Evolutionary conservation across 2,329 filamentous ascomycete genomes (phyloP), one percentile per base, ranked within the genome.

Genomic region (Neonectria sp.): DNA sequence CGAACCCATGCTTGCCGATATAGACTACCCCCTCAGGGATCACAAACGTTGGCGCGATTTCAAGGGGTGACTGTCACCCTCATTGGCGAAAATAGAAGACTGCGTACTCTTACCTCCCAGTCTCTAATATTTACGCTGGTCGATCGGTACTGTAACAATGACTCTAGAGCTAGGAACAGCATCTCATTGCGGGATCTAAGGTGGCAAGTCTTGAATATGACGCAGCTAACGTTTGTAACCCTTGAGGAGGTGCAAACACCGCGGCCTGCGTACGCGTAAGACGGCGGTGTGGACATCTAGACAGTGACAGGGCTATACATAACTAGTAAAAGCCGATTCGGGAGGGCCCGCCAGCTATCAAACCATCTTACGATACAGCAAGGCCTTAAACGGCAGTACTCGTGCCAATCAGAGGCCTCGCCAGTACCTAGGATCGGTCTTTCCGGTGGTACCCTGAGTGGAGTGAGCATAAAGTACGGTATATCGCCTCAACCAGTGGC

Each of bases 341-440:
- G 37, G 33, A 61, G 7, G 21, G 13, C 27, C 59, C 49, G 13
- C 25, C 55, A 12, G 55, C n/a, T 37, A 43, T 55, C 5, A 11
- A 46, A 35, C 21, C 24, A 53, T 31, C 31, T 9, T 24, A 31
- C 25, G 24, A 52, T 17, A 31, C 21, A 12, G 15, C 31, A 12
- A 49, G 7, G 49, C 59, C 27, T 27, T 33, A 31, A 35, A 29
- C 7, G 3, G 25, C 13, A 15, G 27, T 17, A 12, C 37, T 33
- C 13, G 4, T 55, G 49, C 51, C 59, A 55, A 33, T 62, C 3
- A 48, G 17, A 27, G 48, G 15, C 35, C 27, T 35, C 51, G 40
- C 15, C 59, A 29, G 27, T 53, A n/a, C 40, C 29, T 9, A 25
- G 59, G 59, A 48, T 55, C 60, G 29, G 51, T 6, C 24, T 49